phyloP scores from a whole-genome alignment of 192 early-diverging fungal species.

The Coemansia sp. region DNA sequence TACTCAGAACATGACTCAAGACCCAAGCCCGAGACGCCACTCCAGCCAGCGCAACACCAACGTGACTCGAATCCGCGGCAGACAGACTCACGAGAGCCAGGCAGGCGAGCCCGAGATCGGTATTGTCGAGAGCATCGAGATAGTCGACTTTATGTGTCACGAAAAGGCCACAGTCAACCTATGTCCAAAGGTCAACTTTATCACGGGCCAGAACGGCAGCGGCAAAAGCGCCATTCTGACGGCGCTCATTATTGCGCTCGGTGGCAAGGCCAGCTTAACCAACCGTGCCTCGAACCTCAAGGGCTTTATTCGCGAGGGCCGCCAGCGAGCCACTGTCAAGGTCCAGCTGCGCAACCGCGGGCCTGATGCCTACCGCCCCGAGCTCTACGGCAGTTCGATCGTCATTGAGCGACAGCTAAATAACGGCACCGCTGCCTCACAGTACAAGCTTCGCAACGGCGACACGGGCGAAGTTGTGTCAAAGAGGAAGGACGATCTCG shows the following conservation, averaged over 20 bases:
- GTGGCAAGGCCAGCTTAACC: slow-evolving; percentile 87
- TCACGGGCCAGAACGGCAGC: slow-evolving; percentile 96
- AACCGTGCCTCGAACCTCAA: slow-evolving; percentile 81
- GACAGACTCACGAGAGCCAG: slow-evolving; percentile 8
- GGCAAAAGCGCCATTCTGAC: slow-evolving; percentile 98
- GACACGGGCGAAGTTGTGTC: slow-evolving; percentile 67
- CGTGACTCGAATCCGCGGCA: slow-evolving; percentile 35
- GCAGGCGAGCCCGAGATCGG: slow-evolving; percentile 62
- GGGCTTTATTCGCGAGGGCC: slow-evolving; percentile 84
- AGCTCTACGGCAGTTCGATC: slow-evolving; percentile 81
- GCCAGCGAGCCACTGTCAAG: slow-evolving; percentile 65
- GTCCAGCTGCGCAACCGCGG: slow-evolving; percentile 85
- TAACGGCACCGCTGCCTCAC: slow-evolving; percentile 30
- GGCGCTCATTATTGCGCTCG: slow-evolving; percentile 87
- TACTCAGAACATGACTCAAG: slow-evolving; percentile 4
- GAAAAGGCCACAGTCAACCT: slow-evolving; percentile 76
- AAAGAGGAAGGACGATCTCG: slow-evolving; percentile 82
- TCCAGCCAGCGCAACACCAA: slow-evolving; percentile 21
- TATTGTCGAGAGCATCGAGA: slow-evolving; percentile 79
- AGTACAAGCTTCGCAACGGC: slow-evolving; percentile 81
- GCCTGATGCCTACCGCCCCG: slow-evolving; percentile 78
- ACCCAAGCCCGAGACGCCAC: neutral
- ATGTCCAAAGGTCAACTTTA: slow-evolving; percentile 91
- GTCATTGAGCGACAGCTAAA: slow-evolving; percentile 84
- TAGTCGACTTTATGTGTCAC: slow-evolving; percentile 98